A percentile compares a stretch with the other conserved stretches of the same genome.
phyloP scores from a whole-genome alignment of 2,329 filamentous ascomycete genomes.

The Monilinia vaccinii-corymbosi region DNA sequence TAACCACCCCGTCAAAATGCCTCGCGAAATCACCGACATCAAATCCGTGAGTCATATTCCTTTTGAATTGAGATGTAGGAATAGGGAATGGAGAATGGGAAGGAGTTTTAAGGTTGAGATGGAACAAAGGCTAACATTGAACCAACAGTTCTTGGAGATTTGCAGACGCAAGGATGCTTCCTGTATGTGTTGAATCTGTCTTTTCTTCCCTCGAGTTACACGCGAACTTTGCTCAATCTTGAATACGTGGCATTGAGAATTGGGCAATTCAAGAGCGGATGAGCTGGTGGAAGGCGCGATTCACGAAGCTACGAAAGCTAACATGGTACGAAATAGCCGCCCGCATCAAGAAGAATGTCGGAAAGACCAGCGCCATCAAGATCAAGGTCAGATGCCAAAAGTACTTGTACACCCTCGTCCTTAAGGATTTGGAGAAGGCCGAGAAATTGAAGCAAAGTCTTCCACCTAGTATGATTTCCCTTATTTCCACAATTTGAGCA shows the following conservation, averaged over 20 bases:
- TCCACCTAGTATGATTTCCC: constrained; percentile 71
- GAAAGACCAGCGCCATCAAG: constrained; percentile 82
- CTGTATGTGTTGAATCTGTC: constrained; percentile 57
- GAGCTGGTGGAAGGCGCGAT: background rate
- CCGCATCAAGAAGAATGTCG: constrained; percentile 83
- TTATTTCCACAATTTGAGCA: background rate
- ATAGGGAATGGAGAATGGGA: background rate
- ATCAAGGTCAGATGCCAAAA: constrained; percentile 99
- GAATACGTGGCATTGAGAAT: background rate
- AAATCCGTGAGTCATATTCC: constrained; percentile 54
- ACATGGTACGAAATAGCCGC: constrained; percentile 47
- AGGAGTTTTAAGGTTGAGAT: background rate
- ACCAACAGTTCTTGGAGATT: constrained; percentile 91
- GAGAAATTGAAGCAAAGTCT: constrained; percentile 99
- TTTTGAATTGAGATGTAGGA: background rate
- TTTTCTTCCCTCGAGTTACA: background rate
- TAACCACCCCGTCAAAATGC: constrained; percentile 67
- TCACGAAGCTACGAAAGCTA: constrained; percentile 12
- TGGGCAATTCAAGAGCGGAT: background rate
- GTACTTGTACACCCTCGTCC: constrained; percentile 94
- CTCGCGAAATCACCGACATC: constrained; percentile 96
- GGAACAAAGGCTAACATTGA: constrained; percentile 7
- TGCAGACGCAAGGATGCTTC: constrained; percentile 98
- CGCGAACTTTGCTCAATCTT: background rate
- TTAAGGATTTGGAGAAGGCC: constrained; percentile 98